Conservation (phyloP, 495 filamentous ascomycete genomes). For the Penicillium longicatenatum region DNA sequence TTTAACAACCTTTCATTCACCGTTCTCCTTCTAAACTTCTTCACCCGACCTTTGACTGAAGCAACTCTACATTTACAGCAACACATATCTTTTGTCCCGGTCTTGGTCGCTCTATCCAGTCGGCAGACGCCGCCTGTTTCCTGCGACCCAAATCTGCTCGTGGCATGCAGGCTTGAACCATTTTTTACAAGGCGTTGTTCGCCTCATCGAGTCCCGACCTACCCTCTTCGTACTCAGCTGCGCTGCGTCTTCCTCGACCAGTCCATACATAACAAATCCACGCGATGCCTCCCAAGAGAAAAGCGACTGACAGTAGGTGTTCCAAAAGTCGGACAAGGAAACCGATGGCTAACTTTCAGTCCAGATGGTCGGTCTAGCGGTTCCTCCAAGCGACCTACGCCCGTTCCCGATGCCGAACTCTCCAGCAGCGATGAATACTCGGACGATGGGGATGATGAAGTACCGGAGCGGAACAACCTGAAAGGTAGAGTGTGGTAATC, state of each 20-base stretch:
- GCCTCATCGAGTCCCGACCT: conserved; percentile 8
- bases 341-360: conserved; percentile 35
- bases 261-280: neutral
- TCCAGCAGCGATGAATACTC: conserved; percentile 72
- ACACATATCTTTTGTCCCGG: neutral
- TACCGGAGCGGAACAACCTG: conserved; percentile 44
- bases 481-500: conserved; percentile 56
- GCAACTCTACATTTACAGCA: neutral
- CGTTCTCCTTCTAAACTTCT: neutral
- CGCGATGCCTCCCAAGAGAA: conserved; percentile 76
- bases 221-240: neutral
- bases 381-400: conserved; percentile 66
- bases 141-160: conserved; percentile 16
- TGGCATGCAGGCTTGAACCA: conserved; percentile 30
- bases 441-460: conserved; percentile 61
- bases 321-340: neutral
- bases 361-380: conserved; percentile 57
- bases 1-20: neutral
- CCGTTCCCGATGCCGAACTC: conserved; percentile 65
- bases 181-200: conserved; percentile 16
- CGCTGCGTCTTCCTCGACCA: neutral
- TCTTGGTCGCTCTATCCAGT: conserved; percentile 8
- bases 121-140: conserved; percentile 17
- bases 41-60: neutral
- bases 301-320: conserved; percentile 60